These are phyloP conservation scores for Solanum arcanum DNA, from an alignment of 257 asterid genomes.

Conservation along the genomic window DNA sequence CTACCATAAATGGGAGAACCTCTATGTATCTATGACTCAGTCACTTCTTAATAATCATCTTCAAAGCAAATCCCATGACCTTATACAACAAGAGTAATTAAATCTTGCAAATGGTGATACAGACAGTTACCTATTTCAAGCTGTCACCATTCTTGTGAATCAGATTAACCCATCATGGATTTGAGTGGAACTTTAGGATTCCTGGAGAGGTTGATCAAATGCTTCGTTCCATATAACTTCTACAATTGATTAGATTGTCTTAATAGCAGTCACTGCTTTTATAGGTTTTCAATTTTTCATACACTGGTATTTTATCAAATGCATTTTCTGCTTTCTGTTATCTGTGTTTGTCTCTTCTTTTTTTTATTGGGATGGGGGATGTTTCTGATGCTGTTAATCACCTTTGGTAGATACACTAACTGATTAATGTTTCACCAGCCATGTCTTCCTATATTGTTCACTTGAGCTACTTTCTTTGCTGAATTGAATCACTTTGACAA, in stretches of 20 bases:
- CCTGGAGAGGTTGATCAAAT: neutral
- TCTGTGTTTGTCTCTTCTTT: neutral
- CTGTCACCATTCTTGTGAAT: neutral
- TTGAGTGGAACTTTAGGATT: neutral
- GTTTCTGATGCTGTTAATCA: neutral
- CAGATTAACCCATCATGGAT: neutral
- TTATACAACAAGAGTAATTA: neutral
- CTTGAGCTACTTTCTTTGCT: neutral
- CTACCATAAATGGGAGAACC: neutral
- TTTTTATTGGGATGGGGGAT: neutral
- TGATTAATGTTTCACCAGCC: neutral
- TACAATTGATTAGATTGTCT: neutral
- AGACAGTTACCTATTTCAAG: neutral
- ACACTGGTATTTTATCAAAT: neutral
- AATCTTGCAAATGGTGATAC: neutral
- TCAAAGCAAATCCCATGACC: neutral
- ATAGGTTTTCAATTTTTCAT: neutral
- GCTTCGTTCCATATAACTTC: neutral
- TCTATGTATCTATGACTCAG: neutral
- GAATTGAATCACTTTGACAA: slow-evolving; percentile 7
- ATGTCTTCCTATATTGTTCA: neutral
- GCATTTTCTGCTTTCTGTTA: neutral
- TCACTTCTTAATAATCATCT: neutral
- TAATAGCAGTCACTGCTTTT: neutral
- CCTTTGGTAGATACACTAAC: neutral